These are phyloP conservation scores for Komagataella phaffii DNA, from an alignment of 805 yeast species.

Conservation along the genomic window DNA sequence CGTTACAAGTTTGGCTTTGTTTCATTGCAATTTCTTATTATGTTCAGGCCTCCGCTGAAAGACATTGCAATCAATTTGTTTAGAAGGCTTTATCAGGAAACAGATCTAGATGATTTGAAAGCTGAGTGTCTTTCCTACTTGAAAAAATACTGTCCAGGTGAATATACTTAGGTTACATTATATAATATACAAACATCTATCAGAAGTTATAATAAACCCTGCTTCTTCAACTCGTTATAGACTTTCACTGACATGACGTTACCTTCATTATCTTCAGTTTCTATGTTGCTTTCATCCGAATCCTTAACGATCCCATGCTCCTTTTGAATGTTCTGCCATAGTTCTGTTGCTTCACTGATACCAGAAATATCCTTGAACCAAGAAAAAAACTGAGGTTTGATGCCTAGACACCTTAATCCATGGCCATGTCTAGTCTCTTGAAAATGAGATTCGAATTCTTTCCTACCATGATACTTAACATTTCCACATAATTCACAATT, in stretches of 20 bases:
- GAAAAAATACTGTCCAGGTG: constrained; percentile 25
- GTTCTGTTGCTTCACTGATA: constrained; percentile 52
- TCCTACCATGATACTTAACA: constrained; percentile 56
- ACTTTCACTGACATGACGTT: constrained; percentile 81
- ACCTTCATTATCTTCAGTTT: constrained; percentile 88
- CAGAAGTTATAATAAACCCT: constrained; percentile 50
- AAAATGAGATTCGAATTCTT: constrained; percentile 64
- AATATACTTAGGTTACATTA: not conserved
- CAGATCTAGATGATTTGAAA: constrained; percentile 18
- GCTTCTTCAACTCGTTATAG: constrained; percentile 74
- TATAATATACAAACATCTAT: not conserved
- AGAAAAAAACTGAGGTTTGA: constrained; percentile 29
- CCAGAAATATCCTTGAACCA: constrained; percentile 50
- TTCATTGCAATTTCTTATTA: constrained; percentile 67
- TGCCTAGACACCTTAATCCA: constrained; percentile 67
- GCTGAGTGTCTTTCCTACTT: constrained; percentile 31
- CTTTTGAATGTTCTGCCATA: constrained; percentile 36
- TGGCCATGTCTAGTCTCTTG: constrained; percentile 51
- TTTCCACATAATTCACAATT: constrained; percentile 85
- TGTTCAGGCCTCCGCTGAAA: constrained; percentile 84
- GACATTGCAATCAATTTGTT: constrained; percentile 35
- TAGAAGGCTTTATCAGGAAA: constrained; percentile 27
- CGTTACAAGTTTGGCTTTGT: constrained; percentile 72
- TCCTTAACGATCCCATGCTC: constrained; percentile 23
- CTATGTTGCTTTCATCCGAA: constrained; percentile 42